Conservation (phyloP, 1,284 basidiomycete genomes). For the Fomitopsis palustris region DNA sequence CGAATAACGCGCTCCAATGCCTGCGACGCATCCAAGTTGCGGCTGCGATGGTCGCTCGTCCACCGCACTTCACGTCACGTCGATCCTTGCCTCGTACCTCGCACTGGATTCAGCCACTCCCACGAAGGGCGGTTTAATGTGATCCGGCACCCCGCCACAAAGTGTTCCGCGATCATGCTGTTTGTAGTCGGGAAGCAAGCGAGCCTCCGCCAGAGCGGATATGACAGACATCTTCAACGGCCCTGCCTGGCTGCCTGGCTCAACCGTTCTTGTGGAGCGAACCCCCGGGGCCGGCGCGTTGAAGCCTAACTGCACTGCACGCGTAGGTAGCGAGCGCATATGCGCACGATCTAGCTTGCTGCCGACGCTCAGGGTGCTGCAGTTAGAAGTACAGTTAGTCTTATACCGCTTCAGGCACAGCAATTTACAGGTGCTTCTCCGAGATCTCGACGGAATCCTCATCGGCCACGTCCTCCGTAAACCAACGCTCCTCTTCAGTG, state of each 20-base stretch:
- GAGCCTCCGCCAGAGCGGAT: neutral
- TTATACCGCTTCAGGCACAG: neutral
- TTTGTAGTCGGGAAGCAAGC: neutral
- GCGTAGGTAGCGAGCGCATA: neutral
- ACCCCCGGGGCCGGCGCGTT: neutral
- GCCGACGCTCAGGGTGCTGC: neutral
- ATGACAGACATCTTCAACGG: neutral
- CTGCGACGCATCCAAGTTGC: neutral
- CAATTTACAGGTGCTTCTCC: slow-evolving; percentile 17
- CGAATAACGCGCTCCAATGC: neutral
- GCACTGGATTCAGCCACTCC: neutral
- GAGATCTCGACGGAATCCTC: slow-evolving; percentile 25
- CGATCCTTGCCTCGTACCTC: neutral
- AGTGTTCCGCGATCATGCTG: neutral
- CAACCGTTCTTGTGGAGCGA: neutral
- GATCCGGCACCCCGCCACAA: slow-evolving; percentile 1
- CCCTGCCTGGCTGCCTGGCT: neutral
- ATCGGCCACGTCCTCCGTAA: slow-evolving; percentile 39
- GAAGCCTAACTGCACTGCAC: neutral
- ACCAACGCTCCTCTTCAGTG: slow-evolving; percentile 50
- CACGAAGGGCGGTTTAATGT: neutral
- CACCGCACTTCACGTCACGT: neutral
- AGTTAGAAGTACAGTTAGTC: neutral
- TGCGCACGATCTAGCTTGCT: neutral
- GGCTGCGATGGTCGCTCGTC: neutral